A percentile compares a stretch with the other conserved stretches of the same genome.
phyloP scores from a whole-genome alignment of 176 grass and related monocot genomes.

The Secale cereale region DNA sequence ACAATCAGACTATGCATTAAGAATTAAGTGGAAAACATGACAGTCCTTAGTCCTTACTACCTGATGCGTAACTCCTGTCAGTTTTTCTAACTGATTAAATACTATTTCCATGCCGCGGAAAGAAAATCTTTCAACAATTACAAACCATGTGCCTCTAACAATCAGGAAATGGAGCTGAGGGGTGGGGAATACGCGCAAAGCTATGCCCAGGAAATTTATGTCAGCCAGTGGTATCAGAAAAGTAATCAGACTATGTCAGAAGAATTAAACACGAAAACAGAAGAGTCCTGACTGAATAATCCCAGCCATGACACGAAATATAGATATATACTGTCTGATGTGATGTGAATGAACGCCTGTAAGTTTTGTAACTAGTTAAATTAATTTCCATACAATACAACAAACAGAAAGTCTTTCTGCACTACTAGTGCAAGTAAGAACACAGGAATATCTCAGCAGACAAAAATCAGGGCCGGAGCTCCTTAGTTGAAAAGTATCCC shows the following conservation, averaged over 20 bases:
- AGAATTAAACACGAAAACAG: not conserved
- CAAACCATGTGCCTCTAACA: not conserved
- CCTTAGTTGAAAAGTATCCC: not conserved
- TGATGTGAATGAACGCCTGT: slow-evolving; percentile 1
- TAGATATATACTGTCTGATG: not conserved
- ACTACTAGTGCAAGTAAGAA: not conserved
- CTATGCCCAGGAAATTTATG: not conserved
- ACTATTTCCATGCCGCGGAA: not conserved
- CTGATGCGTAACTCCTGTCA: not conserved
- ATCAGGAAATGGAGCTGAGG: not conserved
- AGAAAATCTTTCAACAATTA: not conserved
- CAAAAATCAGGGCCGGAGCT: not conserved
- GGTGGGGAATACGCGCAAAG: not conserved
- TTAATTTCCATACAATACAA: not conserved
- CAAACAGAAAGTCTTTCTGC: not conserved
- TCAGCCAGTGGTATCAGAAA: not conserved
- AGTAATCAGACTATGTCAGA: not conserved
- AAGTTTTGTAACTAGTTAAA: not conserved
- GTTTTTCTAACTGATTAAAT: not conserved
- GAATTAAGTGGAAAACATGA: not conserved
- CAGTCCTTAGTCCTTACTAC: not conserved
- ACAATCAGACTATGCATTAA: not conserved
- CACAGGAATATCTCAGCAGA: not conserved
- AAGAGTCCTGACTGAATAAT: not conserved
- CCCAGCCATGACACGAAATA: not conserved